Base-by-base conservation (phyloP, 768 basidiomycete genomes). In the Kwoniella dendrophila region DNA sequence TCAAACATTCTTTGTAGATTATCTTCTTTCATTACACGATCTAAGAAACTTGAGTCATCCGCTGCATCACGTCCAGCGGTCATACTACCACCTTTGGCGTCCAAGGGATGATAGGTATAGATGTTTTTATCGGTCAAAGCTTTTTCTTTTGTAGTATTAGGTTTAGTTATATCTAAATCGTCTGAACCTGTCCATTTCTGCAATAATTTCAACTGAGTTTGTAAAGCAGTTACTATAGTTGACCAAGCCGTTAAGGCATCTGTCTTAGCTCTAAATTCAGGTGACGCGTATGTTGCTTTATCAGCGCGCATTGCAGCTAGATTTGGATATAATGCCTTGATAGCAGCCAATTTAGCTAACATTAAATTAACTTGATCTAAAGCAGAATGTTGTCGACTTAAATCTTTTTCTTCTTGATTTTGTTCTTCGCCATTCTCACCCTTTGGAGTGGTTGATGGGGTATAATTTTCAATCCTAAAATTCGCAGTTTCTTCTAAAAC, bases 141-240 rank as follows among this genome's bases (percentile, higher is more conserved):
- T 40, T 70, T 68, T 59, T 90, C 89, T 12, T 85, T 83, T 56
- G 81, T 86, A 18, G 88, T 86, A 65, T 86, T 86, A 10, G 90
- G 89, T 63, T 88, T 86, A 34, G 86, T 90, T 56, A 97, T 89
- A 73, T 96, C 90, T 54, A 98, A 83, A 20, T 88, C 89, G 65
- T 92, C 89, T 76, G 88, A 91, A 16, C 92, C 93, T 0, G 95
- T 97, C 95, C 95, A 97, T 64, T 87, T 87, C 66, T 89, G 89
- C 26, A 98, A 82, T 36, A 91, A 84, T 26, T 82, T 79, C 57
- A 95, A 86, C 68, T 93, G 90, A 59, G 86, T 86, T 66, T 87
- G 86, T n/a, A 96, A 83, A n/a, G 89, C 87, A 26, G 84, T 84
- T 57, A 91, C 85, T 67, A 97, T 85, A n/a, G 87, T 92, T 43